These are phyloP conservation scores for Populus hybrid DNA, from an alignment of 441 rosid species.

Conservation along the genomic window DNA sequence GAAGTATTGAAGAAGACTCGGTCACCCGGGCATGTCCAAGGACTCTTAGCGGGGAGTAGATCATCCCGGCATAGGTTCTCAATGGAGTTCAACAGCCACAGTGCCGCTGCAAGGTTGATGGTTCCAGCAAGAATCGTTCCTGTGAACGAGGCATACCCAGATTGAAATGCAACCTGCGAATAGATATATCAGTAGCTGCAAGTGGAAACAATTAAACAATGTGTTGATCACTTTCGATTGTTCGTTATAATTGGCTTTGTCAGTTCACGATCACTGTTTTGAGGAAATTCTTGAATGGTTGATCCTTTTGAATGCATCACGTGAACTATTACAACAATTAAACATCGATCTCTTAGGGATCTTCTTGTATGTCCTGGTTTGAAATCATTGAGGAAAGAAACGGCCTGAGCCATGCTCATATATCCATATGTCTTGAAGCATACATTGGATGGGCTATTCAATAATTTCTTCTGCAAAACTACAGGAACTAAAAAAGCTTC, in stretches of 20 bases:
- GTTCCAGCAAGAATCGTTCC: constrained; percentile 86
- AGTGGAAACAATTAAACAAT: too few relatives aligned
- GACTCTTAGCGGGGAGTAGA: constrained; percentile 62
- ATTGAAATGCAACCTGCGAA: neutral
- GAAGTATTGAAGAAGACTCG: constrained; percentile 83
- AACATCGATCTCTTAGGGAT: constrained; percentile 90
- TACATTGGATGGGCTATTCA: too few relatives aligned
- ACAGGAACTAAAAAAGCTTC: too few relatives aligned
- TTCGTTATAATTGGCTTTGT: too few relatives aligned
- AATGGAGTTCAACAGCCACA: constrained; percentile 74
- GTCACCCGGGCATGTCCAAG: constrained; percentile 86
- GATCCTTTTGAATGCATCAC: too few relatives aligned
- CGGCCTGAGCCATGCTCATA: too few relatives aligned
- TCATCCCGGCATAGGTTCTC: constrained; percentile 69
- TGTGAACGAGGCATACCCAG: constrained; percentile 39
- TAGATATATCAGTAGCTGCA: constrained; percentile 8
- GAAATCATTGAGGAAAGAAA: constrained; percentile 77
- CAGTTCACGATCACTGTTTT: too few relatives aligned
- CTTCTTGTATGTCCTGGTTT: constrained; percentile 96
- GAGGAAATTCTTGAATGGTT: too few relatives aligned
- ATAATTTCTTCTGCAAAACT: too few relatives aligned
- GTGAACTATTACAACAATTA: constrained; percentile 1
- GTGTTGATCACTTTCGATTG: too few relatives aligned
- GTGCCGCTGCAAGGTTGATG: constrained; percentile 65
- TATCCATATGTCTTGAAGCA: too few relatives aligned